Evolutionary conservation across 2,329 filamentous ascomycete species (phyloP).

Genomic region (Elsinoe arachidis): DNA sequence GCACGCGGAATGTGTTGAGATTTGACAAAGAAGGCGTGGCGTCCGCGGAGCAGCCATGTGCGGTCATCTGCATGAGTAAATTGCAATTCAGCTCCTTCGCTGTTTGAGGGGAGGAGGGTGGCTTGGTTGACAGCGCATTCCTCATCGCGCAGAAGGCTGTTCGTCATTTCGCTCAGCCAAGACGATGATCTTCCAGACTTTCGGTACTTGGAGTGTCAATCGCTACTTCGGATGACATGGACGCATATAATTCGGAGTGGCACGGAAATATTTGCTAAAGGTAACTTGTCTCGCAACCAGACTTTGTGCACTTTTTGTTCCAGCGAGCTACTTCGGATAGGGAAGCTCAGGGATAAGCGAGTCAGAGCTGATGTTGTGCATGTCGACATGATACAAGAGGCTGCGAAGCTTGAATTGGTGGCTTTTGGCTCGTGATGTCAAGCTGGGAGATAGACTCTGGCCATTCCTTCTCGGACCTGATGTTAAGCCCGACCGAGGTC

Average conservation of each 20-base stretch:
- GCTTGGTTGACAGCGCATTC: slow-evolving; percentile 4
- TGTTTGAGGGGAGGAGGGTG: not conserved
- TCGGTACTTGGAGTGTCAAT: slow-evolving; percentile 7
- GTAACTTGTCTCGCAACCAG: not conserved
- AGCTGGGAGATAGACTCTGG: not conserved
- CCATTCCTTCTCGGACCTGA: not conserved
- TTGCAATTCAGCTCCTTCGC: not conserved
- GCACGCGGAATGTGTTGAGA: not conserved
- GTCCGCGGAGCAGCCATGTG: not conserved
- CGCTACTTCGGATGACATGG: not conserved
- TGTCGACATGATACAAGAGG: slow-evolving; percentile 6
- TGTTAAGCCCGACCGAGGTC: not conserved
- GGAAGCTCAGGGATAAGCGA: not conserved
- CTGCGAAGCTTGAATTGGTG: slow-evolving; percentile 1
- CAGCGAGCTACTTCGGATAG: slow-evolving; percentile 5
- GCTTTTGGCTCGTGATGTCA: slow-evolving; percentile 1
- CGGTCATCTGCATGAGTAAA: not conserved
- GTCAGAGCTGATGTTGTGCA: slow-evolving; percentile 11
- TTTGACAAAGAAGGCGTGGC: not conserved
- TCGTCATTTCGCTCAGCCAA: slow-evolving; percentile 4
- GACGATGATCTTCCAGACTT: not conserved
- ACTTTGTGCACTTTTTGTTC: not conserved
- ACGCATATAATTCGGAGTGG: slow-evolving; percentile 6
- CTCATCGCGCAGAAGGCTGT: not conserved
- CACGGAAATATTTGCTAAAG: not conserved